Base-by-base conservation (phyloP, 2,329 filamentous ascomycete genomes). In the Lachnellula willkommii region DNA sequence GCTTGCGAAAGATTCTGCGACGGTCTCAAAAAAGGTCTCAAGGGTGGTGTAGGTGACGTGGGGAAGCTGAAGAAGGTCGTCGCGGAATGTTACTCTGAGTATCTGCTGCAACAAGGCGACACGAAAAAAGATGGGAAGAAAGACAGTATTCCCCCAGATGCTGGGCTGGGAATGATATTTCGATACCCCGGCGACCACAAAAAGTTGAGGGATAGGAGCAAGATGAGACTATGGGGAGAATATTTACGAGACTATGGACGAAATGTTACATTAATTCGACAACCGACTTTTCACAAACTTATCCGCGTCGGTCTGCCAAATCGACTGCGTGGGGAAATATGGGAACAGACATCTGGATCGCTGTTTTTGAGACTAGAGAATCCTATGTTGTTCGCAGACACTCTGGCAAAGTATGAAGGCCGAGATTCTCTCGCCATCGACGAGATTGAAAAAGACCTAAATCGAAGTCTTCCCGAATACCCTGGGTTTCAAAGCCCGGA, bases 381-480 rank as follows among this genome's bases (percentile, higher is more conserved):
- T 56, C 94, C 94, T 1, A 88, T 83, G 11, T 76, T 93, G 5
- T 99, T 93, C 68, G 76, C 81, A 46, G 90, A 99, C 56, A 97
- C 92, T 0, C 76, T 99, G 46, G 78, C 82, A 51, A 93, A 94
- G 68, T 92, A 87, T 65, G 83, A 87, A 6, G 94, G 94, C 7
- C 83, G 87, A 68, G 89, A 95, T 63, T 97, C 93, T 11, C 80
- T 99, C 58, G 94, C 94, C 46, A 97, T 97, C 65, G 94, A 99
- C 70, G 94, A 99, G 77, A 99, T 99, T 62, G 94, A 99, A 70
- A 99, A 99, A 73, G 94, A 99, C 69, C 75, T 99, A 50, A 99
- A 99, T 72, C 85, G 94, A 63, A 96, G 92, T 77, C 75, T 99
- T 63, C 94, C 94, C 1, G 94, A 99, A 73, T 99, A 99, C 70